Conservation (phyloP, 2,329 filamentous ascomycete species). For the Talaromyces sp. region DNA sequence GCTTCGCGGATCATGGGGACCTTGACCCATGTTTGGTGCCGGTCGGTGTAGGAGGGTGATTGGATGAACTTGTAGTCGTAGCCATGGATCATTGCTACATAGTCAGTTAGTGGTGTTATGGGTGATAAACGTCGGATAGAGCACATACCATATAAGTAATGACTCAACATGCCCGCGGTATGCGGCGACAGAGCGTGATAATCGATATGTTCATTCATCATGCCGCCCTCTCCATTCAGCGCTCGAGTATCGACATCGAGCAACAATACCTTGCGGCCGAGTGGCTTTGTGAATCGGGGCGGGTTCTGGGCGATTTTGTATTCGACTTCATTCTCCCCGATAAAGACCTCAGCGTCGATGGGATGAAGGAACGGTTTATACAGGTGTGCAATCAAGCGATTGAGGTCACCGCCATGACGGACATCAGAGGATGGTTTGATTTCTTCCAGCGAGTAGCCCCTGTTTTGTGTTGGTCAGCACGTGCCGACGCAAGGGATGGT, state of each 20-base stretch:
- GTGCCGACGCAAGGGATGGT: conserved; percentile 4
- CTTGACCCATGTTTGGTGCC: conserved; percentile 18
- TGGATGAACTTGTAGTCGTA: conserved; percentile 19
- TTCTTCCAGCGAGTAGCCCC: conserved; percentile 11
- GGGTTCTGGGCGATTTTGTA: conserved; percentile 15
- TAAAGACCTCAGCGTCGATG: conserved; percentile 13
- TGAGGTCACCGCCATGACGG: conserved; percentile 9
- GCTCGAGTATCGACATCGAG: conserved; percentile 18
- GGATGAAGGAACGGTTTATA: conserved; percentile 18
- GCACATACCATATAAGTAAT: conserved; percentile 15
- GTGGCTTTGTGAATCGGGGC: conserved; percentile 14
- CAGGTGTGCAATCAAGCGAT: conserved; percentile 12
- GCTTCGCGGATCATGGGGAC: conserved; percentile 20
- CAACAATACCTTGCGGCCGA: conserved; percentile 14
- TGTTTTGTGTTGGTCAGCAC: conserved; percentile 1
- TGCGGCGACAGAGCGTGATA: conserved; percentile 14
- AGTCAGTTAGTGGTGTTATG: no score
- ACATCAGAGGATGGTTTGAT: conserved; percentile 9
- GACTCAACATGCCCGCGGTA: conserved; percentile 17
- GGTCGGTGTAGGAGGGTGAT: conserved; percentile 12
- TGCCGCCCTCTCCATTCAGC: conserved; percentile 14
- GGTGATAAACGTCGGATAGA: no score
- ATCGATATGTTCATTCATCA: conserved; percentile 14
- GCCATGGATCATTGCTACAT: conserved; percentile 15
- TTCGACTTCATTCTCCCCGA: conserved; percentile 12